Evolutionary conservation across 805 yeast genomes (phyloP).

Genomic region (Ogataea paraovalis): DNA sequence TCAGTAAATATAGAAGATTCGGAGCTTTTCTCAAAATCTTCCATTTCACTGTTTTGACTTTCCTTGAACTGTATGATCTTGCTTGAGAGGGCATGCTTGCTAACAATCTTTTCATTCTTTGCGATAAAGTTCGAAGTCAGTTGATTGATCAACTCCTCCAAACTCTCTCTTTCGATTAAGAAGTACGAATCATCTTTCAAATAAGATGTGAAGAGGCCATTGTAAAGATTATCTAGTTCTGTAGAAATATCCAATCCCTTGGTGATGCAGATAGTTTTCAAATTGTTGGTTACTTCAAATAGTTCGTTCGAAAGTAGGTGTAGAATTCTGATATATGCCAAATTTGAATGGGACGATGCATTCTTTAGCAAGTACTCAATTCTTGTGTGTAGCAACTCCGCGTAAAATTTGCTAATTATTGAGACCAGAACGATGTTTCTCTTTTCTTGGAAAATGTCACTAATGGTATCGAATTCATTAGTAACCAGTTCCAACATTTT

Average conservation of each 20-base stretch:
- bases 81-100: constrained; percentile 31
- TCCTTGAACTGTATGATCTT: constrained; percentile 26
- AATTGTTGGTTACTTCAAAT: constrained; percentile 56
- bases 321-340: constrained; percentile 73
- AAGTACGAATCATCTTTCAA: constrained; percentile 66
- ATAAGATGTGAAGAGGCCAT: constrained; percentile 71
- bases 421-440: constrained; percentile 62
- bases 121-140: constrained; percentile 43
- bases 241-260: constrained; percentile 42
- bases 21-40: constrained; percentile 10
- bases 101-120: constrained; percentile 34
- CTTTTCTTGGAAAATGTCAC: constrained; percentile 58
- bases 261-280: constrained; percentile 55
- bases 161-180: constrained; percentile 61
- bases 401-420: constrained; percentile 72
- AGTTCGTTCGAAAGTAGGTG: constrained; percentile 61
- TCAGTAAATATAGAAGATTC: constrained; percentile 1
- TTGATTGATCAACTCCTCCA: constrained; percentile 50
- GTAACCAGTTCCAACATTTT: constrained; percentile 56
- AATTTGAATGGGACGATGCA: constrained; percentile 57
- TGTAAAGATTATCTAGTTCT: constrained; percentile 65
- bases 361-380: constrained; percentile 55
- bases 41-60: constrained; percentile 11
- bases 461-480: constrained; percentile 69
- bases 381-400: constrained; percentile 59